Percentiles rank a stretch among this genome's conserved stretches.
These are phyloP conservation scores for Rhodotorula sp. DNA, from an alignment of 1,284 basidiomycete species.

Conservation along the genomic window DNA sequence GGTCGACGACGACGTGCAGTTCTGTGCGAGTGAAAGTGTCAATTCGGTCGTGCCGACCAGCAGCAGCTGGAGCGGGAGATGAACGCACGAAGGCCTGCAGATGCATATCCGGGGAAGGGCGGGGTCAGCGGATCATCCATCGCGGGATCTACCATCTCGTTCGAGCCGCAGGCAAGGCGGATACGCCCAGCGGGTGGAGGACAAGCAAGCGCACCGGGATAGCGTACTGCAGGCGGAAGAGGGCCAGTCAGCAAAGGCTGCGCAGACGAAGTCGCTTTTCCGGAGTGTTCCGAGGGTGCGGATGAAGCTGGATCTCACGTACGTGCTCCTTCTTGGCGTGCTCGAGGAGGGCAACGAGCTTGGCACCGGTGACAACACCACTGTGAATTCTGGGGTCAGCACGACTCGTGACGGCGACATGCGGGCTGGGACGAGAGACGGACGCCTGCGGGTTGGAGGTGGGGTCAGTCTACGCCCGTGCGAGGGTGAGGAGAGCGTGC, in stretches of 20 bases:
- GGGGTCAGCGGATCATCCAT: constrained; percentile 3
- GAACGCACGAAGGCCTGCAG: constrained; percentile 33
- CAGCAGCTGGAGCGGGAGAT: too few species aligned
- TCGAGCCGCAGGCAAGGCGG: too few species aligned
- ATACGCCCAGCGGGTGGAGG: too few species aligned
- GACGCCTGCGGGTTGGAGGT: neutral
- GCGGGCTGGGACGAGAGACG: neutral
- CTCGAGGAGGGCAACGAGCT: constrained; percentile 83
- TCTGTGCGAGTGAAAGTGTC: constrained; percentile 24
- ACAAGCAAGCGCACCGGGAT: constrained; percentile 30
- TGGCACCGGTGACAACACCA: constrained; percentile 82
- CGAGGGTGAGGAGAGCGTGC: neutral
- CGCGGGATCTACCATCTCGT: constrained; percentile 3
- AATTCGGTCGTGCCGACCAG: neutral
- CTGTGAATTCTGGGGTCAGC: constrained; percentile 5
- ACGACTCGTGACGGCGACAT: neutral
- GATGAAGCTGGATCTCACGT: constrained; percentile 45
- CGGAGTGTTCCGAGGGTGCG: neutral
- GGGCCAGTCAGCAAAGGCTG: neutral
- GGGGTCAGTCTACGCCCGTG: neutral
- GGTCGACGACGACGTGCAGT: constrained; percentile 68
- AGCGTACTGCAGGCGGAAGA: constrained; percentile 26
- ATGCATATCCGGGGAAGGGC: constrained; percentile 8
- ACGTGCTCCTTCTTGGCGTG: constrained; percentile 82
- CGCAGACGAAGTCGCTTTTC: too few species aligned